Conservation (phyloP, 202 grass and related monocot species). For the Zoysia matrella region DNA sequence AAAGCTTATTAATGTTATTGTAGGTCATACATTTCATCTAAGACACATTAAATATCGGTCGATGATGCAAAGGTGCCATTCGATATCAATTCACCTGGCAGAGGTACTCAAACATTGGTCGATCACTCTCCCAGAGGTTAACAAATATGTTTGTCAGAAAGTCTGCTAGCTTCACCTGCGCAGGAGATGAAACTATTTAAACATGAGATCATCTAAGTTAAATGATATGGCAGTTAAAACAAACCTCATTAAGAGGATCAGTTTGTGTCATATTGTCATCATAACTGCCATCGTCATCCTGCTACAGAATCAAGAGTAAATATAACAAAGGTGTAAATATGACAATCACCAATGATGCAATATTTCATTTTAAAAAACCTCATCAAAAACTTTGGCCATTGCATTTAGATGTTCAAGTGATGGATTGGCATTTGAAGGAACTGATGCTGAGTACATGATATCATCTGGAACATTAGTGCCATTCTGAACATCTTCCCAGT, state of each 20-base stretch:
- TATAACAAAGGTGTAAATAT: conserved; percentile 12
- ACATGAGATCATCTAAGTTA: neutral
- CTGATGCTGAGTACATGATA: conserved; percentile 60
- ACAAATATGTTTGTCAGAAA: conserved; percentile 70
- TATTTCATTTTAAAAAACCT: conserved; percentile 49
- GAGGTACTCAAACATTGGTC: conserved; percentile 74
- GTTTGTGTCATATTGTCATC: conserved; percentile 83
- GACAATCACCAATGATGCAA: neutral
- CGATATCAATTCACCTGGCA: conserved; percentile 64
- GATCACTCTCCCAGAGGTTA: conserved; percentile 62
- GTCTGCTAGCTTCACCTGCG: conserved; percentile 78
- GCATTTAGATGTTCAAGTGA: conserved; percentile 80
- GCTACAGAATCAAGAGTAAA: neutral
- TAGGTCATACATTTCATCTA: neutral
- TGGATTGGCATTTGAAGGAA: conserved; percentile 67
- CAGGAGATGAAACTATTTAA: neutral
- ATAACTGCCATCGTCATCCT: conserved; percentile 74
- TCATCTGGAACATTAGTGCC: conserved; percentile 51
- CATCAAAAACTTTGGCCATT: conserved; percentile 87
- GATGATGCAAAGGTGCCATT: neutral
- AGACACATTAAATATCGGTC: neutral
- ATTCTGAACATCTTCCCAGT: conserved; percentile 81
- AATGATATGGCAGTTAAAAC: conserved; percentile 14
- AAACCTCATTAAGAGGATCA: conserved; percentile 86
- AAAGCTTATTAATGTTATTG: neutral